Evolutionary conservation across 495 filamentous ascomycete genomes (phyloP), one percentile per base, ranked within the genome.

Genomic region (Hyaloscypha variabilis): DNA sequence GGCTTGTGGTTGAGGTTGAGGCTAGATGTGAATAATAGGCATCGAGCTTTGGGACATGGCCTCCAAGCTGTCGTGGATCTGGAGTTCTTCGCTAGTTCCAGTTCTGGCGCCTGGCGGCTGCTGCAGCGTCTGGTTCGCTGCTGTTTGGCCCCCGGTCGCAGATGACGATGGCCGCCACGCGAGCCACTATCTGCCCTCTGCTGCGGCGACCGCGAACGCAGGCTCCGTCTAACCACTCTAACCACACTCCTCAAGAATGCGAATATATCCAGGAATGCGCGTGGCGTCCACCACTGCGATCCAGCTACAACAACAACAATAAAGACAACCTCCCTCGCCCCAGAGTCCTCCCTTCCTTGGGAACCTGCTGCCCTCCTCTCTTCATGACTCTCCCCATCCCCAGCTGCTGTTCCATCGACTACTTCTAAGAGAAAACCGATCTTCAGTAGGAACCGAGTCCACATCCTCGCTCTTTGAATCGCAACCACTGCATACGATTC

Each of bases 11-110:
- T n/a, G n/a, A n/a, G n/a, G n/a, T n/a, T n/a, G n/a, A n/a, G n/a
- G n/a, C n/a, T n/a, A n/a, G n/a, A n/a, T n/a, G 39, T 46, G 39
- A 46, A 19, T 46, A 54, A 54, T 54, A 54, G 51, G 51, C 51
- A 54, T 24, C 19, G 21, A 54, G 51, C 51, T 54, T 2, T 46
- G 39, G 39, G n/a, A n/a, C n/a, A n/a, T n/a, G n/a, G 19, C 39
- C 39, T 54, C 51, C 26, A 29, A 29, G 51, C 51, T 54, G 51
- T 24, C n/a, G 26, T 46, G 14, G 39, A 11, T 42, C 39, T 42
- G 39, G 39, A 11, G 26, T 28, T 24, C 51, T 54, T n/a, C 51
- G 8, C 21, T 54, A 5, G 8, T 10, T 25, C 51, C 2, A 13
- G 6, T 46, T 17, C 10, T 14, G 13, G 10, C 13, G 39, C 39